These are phyloP conservation scores for Emmonsiellopsis sp. DNA, from an alignment of 2,329 filamentous ascomycete genomes.

Conservation along the genomic window DNA sequence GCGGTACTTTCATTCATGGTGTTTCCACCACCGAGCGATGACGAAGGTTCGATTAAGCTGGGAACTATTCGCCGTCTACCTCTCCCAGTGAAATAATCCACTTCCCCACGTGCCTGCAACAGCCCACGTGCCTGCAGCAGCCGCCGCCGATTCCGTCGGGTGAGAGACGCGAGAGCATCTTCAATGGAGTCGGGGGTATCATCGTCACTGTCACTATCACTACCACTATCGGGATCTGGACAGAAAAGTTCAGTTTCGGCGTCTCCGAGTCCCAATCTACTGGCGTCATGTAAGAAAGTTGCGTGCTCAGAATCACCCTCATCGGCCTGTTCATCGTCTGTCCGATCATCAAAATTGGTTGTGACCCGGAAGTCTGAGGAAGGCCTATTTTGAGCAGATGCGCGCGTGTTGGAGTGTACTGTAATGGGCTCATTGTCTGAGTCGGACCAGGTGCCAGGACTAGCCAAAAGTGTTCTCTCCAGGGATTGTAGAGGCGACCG, in stretches of 20 bases:
- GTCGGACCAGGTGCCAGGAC: conserved; percentile 17
- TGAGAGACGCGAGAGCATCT: conserved; percentile 19
- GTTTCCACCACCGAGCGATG: background rate
- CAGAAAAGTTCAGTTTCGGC: background rate
- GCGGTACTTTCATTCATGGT: background rate
- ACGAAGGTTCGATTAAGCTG: conserved; percentile 21
- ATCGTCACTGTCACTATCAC: conserved; percentile 11
- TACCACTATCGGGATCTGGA: conserved; percentile 8
- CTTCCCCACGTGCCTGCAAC: conserved; percentile 10
- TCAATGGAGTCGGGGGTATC: conserved; percentile 14
- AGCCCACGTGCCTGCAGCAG: conserved; percentile 16
- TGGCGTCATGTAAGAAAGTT: conserved; percentile 18
- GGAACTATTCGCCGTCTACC: conserved; percentile 18
- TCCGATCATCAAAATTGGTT: conserved; percentile 29
- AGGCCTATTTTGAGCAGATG: background rate
- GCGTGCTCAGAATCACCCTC: conserved; percentile 17
- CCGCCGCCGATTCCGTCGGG: conserved; percentile 19
- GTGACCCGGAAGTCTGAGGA: conserved; percentile 25
- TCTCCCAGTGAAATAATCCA: conserved; percentile 6
- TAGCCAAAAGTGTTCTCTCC: conserved; percentile 19
- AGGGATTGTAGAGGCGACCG: conserved; percentile 28
- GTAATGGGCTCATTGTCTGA: conserved; percentile 17
- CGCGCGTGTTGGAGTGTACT: conserved; percentile 2
- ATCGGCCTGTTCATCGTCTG: conserved; percentile 29
- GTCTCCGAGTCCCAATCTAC: conserved; percentile 16